Percentiles rank a stretch among this genome's conserved stretches.
These are phyloP conservation scores for Fusarium nematophilum DNA, from an alignment of 2,329 filamentous ascomycete genomes.

Conservation along the genomic window DNA sequence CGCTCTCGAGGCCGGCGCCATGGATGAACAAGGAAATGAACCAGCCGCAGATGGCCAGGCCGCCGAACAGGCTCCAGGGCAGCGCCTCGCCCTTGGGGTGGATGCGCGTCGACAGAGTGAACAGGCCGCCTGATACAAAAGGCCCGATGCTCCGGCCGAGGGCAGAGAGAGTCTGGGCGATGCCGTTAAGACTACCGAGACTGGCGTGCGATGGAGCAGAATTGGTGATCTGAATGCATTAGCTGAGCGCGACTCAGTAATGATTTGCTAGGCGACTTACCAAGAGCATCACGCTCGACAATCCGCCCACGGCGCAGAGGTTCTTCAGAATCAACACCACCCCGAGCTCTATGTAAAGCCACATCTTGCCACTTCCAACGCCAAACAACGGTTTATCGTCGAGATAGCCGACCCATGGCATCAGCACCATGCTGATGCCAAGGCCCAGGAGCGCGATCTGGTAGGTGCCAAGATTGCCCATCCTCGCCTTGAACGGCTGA, in stretches of 20 bases:
- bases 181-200: slow-evolving; percentile 89
- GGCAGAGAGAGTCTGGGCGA: slow-evolving; percentile 93
- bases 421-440: slow-evolving; percentile 83
- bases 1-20: slow-evolving; percentile 70
- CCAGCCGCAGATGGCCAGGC: slow-evolving; percentile 84
- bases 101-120: slow-evolving; percentile 80
- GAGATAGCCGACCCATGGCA: slow-evolving; percentile 89
- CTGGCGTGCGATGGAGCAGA: slow-evolving; percentile 87
- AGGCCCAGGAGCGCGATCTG: slow-evolving; percentile 82
- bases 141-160: slow-evolving; percentile 90
- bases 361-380: slow-evolving; percentile 70
- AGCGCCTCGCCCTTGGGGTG: slow-evolving; percentile 84
- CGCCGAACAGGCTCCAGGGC: slow-evolving; percentile 89
- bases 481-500: slow-evolving; percentile 77
- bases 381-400: slow-evolving; percentile 67
- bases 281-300: slow-evolving; percentile 89
- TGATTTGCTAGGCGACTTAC: slow-evolving; percentile 60
- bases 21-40: slow-evolving; percentile 81
- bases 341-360: slow-evolving; percentile 86
- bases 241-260: background rate
- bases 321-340: slow-evolving; percentile 87
- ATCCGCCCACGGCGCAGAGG: slow-evolving; percentile 85
- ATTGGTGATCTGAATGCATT: slow-evolving; percentile 80
- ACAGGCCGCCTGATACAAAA: slow-evolving; percentile 87
- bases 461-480: slow-evolving; percentile 90